A percentile compares a stretch with the other conserved stretches of the same genome.
phyloP scores from a whole-genome alignment of 495 filamentous ascomycete genomes.

The Podospora conica region DNA sequence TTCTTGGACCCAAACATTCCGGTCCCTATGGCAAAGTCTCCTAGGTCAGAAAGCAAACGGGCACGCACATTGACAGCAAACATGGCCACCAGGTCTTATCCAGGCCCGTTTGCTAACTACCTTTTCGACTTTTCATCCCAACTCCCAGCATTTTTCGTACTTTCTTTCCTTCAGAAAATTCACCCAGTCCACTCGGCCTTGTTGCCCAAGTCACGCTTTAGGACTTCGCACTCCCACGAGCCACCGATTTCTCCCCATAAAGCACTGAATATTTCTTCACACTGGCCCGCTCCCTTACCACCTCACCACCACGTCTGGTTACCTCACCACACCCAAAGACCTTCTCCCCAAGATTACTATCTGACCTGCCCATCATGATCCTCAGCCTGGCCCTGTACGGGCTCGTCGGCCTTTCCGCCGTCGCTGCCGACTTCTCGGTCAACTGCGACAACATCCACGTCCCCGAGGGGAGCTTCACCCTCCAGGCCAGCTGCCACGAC shows the following conservation, averaged over 20 bases:
- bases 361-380: background rate
- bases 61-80: background rate
- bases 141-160: background rate
- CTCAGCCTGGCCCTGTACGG: background rate
- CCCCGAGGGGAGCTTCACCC: background rate
- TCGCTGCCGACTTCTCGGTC: background rate
- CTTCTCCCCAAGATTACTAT: too few species aligned
- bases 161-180: background rate
- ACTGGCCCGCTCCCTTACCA: too few species aligned
- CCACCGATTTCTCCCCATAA: too few species aligned
- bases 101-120: background rate
- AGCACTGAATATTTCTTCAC: too few species aligned
- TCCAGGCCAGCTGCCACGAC: conserved; percentile 13
- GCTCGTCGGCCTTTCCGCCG: background rate
- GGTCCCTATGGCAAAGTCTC: background rate
- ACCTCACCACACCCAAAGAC: too few species aligned
- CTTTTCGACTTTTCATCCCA: background rate
- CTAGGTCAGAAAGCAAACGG: too few species aligned
- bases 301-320: background rate
- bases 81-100: background rate
- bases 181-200: too few species aligned
- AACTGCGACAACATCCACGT: conserved; percentile 14
- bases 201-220: too few species aligned
- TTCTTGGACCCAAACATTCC: background rate
- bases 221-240: too few species aligned